These are phyloP conservation scores for Rhynchosporium agropyri DNA, from an alignment of 2,329 filamentous ascomycete species.

Conservation along the genomic window DNA sequence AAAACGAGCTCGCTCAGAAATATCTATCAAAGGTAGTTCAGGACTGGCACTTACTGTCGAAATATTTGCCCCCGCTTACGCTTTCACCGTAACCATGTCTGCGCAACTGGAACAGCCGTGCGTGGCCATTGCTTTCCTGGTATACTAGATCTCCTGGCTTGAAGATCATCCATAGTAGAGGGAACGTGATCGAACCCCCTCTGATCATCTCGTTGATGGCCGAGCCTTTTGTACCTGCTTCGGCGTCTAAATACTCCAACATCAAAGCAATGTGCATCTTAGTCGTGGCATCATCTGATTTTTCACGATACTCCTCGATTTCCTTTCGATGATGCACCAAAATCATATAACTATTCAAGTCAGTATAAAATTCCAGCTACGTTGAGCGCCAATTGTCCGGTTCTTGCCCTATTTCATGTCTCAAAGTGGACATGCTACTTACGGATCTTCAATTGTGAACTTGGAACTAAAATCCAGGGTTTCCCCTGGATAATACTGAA, in stretches of 20 bases:
- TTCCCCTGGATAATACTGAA: slow-evolving; percentile 27
- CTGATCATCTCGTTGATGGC: slow-evolving; percentile 23
- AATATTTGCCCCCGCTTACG: slow-evolving; percentile 22
- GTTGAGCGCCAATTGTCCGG: too few species aligned
- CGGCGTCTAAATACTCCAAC: slow-evolving; percentile 23
- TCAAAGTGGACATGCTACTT: neutral
- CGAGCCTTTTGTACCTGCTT: slow-evolving; percentile 19
- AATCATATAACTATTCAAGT: slow-evolving; percentile 22
- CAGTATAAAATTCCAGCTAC: neutral
- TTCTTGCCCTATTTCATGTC: too few species aligned
- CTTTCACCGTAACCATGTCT: slow-evolving; percentile 25
- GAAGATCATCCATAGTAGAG: slow-evolving; percentile 26
- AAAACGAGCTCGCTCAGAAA: neutral
- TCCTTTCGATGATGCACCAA: slow-evolving; percentile 24
- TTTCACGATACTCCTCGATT: slow-evolving; percentile 20
- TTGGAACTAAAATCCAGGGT: slow-evolving; percentile 20
- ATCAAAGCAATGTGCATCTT: slow-evolving; percentile 25
- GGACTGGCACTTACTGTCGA: slow-evolving; percentile 13
- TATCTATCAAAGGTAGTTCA: neutral
- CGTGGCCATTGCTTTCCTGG: slow-evolving; percentile 19
- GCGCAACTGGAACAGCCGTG: slow-evolving; percentile 20
- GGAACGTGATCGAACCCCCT: slow-evolving; percentile 21
- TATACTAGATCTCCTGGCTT: slow-evolving; percentile 26
- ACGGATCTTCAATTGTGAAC: slow-evolving; percentile 23
- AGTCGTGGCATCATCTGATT: slow-evolving; percentile 13